Base-by-base conservation (phyloP, 306 rosid genomes). In the Canavalia ensiformis region DNA sequence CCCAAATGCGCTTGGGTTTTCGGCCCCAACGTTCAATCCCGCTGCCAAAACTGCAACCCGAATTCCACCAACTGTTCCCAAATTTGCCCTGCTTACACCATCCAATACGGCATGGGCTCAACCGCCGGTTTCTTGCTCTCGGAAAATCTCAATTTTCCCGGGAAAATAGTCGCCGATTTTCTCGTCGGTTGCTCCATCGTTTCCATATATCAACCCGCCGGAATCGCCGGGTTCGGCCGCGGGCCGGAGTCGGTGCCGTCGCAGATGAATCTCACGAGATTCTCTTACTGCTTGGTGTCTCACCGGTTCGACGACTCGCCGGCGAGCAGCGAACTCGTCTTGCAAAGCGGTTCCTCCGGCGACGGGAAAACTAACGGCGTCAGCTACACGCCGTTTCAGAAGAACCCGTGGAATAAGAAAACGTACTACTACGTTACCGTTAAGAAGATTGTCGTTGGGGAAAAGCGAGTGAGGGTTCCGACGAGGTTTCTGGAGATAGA, bases 161-260 rank as follows among this genome's bases (percentile, higher is more conserved):
- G 42, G 1, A 84, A 84, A 69, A 65, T 8, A 4, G 62, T 91
- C 6, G 50, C 87, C 0, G 45, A 89, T 79, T 90, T 94, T 44
- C 65, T 91, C 1, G 79, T 89, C 1, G 98, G 97, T 0, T 94
- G 98, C 82, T 94, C 98, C 12, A 0, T 94, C 29, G 6, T 91
- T 13, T 94, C 98, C 1, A 75, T 73, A 12, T 77, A 88, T 3
- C 93, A 90, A 10, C 97, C 98, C 0, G 72, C 92, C 2, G 98
- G 98, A 7, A 90, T 91, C 12, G 98, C 89, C 2, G 95, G 98
- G 35, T 90, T 94, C 39, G 98, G 95, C 3, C 92, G 97, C 0
- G 94, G 98, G 0, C 74, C 70, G 0, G 83, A 94, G 56, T 91
- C 97, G 4, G 49, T 94, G 6, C 97, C 98, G 0, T 63, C 88